These are phyloP conservation scores for Acanthamoeba royreba DNA, from an alignment of 208 protist genomes.

Conservation along the genomic window DNA sequence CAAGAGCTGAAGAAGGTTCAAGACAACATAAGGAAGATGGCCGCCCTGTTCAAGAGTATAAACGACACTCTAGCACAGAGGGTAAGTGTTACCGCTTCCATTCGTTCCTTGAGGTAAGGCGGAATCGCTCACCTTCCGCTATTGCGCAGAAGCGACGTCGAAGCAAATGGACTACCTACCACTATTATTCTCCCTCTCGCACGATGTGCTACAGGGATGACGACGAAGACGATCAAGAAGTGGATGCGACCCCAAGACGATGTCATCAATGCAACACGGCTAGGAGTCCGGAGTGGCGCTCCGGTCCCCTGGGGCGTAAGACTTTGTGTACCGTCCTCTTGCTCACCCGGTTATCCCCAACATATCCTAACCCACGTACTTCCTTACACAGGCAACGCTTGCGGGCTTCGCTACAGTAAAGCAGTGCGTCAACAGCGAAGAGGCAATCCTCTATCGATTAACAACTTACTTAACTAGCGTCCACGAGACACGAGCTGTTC, in stretches of 20 bases:
- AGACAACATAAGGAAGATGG: background rate
- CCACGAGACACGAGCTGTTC: background rate
- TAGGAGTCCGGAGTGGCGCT: background rate
- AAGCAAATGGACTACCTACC: background rate
- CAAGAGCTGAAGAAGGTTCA: background rate
- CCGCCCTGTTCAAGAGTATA: background rate
- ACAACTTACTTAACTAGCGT: background rate
- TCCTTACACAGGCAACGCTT: no score
- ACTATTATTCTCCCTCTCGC: background rate
- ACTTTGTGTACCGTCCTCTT: background rate
- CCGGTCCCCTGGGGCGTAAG: background rate
- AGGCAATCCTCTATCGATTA: background rate
- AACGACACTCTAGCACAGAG: background rate
- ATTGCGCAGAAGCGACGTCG: background rate
- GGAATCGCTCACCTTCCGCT: background rate
- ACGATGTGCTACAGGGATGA: background rate
- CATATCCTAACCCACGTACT: no score
- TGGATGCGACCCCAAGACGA: background rate
- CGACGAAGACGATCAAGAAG: no score
- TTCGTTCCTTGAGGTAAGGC: background rate
- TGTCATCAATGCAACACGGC: background rate
- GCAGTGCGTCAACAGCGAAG: background rate
- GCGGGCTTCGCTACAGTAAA: background rate
- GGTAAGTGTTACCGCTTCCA: background rate
- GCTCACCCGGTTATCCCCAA: background rate